These are phyloP conservation scores for Aspergillus sclerotioniger DNA, from an alignment of 495 filamentous ascomycete genomes.

Conservation along the genomic window DNA sequence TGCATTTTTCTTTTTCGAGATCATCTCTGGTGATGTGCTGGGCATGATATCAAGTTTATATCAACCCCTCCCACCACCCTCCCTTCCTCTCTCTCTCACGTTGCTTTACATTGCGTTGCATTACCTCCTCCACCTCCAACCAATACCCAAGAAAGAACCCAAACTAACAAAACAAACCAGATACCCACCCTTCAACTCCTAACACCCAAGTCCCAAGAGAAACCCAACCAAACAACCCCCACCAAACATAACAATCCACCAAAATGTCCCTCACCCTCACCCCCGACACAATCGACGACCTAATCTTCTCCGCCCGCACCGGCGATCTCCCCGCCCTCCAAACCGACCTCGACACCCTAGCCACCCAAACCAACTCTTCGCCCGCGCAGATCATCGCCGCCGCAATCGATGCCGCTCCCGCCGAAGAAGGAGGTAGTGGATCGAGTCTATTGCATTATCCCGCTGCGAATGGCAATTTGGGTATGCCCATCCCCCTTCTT, in stretches of 20 bases:
- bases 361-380: conserved; percentile 50
- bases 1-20: no score
- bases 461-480: conserved; percentile 79
- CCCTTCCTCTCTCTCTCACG: no score
- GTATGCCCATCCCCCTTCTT: conserved; percentile 43
- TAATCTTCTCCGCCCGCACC: conserved; percentile 77
- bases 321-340: conserved; percentile 71
- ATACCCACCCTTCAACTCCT: no score
- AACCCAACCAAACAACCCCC: conserved; percentile 1
- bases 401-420: conserved; percentile 66
- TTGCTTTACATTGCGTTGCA: no score
- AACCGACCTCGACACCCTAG: conserved; percentile 55
- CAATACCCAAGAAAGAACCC: no score
- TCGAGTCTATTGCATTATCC: conserved; percentile 76
- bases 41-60: no score
- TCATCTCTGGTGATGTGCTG: no score
- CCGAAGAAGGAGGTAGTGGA: conserved; percentile 55
- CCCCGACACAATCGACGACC: conserved; percentile 79
- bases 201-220: no score
- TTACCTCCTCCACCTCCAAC: no score
- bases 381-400: conserved; percentile 58
- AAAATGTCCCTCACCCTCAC: conserved; percentile 35
- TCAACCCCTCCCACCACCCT: no score
- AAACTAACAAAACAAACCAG: background rate
- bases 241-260: conserved; percentile 10